Conservation (phyloP, 345 rosid species). For the Eucalyptus melliodora region DNA sequence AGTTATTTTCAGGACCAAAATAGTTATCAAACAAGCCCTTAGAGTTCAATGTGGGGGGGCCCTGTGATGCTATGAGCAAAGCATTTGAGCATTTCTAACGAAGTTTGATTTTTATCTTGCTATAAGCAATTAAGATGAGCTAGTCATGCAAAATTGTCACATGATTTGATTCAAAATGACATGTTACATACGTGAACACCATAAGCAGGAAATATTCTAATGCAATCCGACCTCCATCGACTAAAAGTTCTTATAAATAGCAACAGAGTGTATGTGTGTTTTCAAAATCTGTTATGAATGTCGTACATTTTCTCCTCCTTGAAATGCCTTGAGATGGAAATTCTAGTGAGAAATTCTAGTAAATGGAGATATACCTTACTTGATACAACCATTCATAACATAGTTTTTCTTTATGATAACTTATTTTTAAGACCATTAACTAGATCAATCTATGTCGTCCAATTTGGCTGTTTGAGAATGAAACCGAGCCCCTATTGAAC, state of each 20-base stretch:
- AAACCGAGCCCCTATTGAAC: background rate
- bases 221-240: background rate
- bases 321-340: background rate
- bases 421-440: too few relatives aligned
- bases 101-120: background rate
- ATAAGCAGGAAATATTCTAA: background rate
- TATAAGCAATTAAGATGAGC: background rate
- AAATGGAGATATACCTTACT: background rate
- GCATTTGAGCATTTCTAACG: too few relatives aligned
- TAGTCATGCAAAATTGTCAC: background rate
- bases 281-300: too few relatives aligned
- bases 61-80: background rate
- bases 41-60: background rate
- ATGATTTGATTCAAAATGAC: background rate
- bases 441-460: too few relatives aligned
- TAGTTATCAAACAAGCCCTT: too few relatives aligned
- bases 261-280: too few relatives aligned
- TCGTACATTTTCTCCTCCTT: background rate
- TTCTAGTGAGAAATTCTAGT: background rate
- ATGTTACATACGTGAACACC: too few relatives aligned
- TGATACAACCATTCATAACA: background rate
- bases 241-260: too few relatives aligned
- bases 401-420: background rate
- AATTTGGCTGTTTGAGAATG: accelerated
- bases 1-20: too few relatives aligned